Percentiles rank a stretch among this genome's conserved stretches.
These are phyloP conservation scores for Pholiota microspora DNA, from an alignment of 768 basidiomycete species.

Conservation along the genomic window DNA sequence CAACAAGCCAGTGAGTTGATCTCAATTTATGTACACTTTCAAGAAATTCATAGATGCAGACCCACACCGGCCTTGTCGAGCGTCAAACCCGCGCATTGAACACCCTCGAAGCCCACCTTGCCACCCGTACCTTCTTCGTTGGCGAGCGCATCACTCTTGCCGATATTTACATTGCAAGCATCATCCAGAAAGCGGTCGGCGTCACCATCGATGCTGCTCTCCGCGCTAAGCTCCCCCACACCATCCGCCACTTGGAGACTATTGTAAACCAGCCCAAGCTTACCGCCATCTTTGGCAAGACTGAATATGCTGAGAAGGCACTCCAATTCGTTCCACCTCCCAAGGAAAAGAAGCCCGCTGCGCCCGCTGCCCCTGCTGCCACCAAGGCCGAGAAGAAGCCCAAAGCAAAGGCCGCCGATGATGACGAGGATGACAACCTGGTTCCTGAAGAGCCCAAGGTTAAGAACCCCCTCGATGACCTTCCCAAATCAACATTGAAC, in stretches of 20 bases:
- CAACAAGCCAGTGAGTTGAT: slow-evolving; percentile 72
- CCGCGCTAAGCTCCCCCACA: slow-evolving; percentile 70
- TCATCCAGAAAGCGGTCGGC: slow-evolving; percentile 51
- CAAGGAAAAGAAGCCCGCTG: slow-evolving; percentile 73
- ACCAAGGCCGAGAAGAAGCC: slow-evolving; percentile 66
- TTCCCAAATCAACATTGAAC: slow-evolving; percentile 86
- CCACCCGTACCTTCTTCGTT: slow-evolving; percentile 84
- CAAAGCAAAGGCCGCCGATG: slow-evolving; percentile 58
- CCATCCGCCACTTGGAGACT: slow-evolving; percentile 85
- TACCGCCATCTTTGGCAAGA: slow-evolving; percentile 61
- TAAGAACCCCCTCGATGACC: slow-evolving; percentile 92
- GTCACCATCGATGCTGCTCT: slow-evolving; percentile 63
- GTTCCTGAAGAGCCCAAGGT: slow-evolving; percentile 83
- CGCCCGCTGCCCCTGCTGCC: slow-evolving; percentile 31
- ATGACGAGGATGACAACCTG: slow-evolving; percentile 71
- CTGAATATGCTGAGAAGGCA: slow-evolving; percentile 65
- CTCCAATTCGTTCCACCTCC: slow-evolving; percentile 68
- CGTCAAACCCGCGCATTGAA: slow-evolving; percentile 55
- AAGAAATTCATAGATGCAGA: slow-evolving; percentile 32
- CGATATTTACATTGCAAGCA: slow-evolving; percentile 69
- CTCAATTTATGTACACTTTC: not conserved
- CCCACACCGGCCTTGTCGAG: slow-evolving; percentile 54
- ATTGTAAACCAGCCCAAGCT: slow-evolving; percentile 81
- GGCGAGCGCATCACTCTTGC: slow-evolving; percentile 94
- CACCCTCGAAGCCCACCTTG: slow-evolving; percentile 73